Base-by-base conservation (phyloP, 2,329 filamentous ascomycete genomes). In the Pezicula rhizophila region DNA sequence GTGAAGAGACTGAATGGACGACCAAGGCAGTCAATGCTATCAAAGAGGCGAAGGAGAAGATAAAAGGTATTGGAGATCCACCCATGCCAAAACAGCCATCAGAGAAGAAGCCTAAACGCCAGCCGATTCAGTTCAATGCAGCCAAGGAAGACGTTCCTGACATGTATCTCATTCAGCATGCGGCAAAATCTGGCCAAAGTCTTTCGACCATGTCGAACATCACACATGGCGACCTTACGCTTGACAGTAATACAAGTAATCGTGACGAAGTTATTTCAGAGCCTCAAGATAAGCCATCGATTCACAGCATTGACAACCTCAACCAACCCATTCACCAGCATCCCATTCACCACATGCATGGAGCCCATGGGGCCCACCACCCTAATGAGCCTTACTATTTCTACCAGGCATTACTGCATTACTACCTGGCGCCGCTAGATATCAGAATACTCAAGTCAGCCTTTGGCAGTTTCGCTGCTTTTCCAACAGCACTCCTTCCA, bases 1-100 rank as follows among this genome's bases (percentile, higher is more conserved):
- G 82, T 6, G 89, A 96, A 60, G 91, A 96, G 54, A 85, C 84
- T n/a, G 89, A 92, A 57, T 97, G 91, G 91, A 89, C 88, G 1
- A 82, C 84, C 57, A 92, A 88, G 65, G 93, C 93, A 3, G 80
- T 96, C 49, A 76, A 79, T 47, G 77, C 83, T 26, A 84, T 97
- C 43, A 76, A 76, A 5, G 80, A 87, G 15, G 80, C 85, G 0
- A 95, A 89, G 66, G 87, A 93, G 54, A 91, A 84, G 64, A 62
- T 88, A 2, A 74, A 74, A 46, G 83, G 80, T 0, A 82, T 88
- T 52, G 83, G 83, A 1, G 81, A 86, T 57, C 80, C 82, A 20
- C 80, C 82, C 14, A 64, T 74, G 48, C 66, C 73, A 15, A 69
- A 70, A 49, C 76, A 80, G 55, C 73, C 73, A 14, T 67, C 68